A percentile compares a stretch with the other conserved stretches of the same genome.
Evolutionary conservation across 352 stramenopile species (phyloP).

Genomic region (Globisporangium barbulae): DNA sequence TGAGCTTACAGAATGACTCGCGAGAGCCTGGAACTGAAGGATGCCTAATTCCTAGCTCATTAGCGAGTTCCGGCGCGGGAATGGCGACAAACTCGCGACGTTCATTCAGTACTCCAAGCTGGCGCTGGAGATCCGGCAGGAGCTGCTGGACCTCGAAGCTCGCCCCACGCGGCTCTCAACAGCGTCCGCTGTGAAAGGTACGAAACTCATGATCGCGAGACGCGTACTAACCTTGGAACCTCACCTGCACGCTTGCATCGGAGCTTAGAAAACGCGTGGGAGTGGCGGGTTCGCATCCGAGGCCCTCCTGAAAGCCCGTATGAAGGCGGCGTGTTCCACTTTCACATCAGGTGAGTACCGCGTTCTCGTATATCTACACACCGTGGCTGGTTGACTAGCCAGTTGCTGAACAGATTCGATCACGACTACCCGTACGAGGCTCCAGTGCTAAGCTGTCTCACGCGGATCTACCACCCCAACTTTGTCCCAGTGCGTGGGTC

Average conservation of each 20-base stretch:
- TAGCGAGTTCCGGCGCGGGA: conserved; percentile 54
- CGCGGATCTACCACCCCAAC: not conserved
- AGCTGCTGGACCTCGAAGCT: not conserved
- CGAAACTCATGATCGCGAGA: too few relatives aligned
- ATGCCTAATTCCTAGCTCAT: conserved; percentile 36
- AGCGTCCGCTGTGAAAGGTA: not conserved
- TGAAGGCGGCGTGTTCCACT: not conserved
- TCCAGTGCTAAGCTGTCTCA: not conserved
- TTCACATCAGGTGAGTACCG: not conserved
- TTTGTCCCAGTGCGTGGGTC: not conserved
- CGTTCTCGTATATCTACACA: not conserved
- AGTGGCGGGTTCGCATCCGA: not conserved
- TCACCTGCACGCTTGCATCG: not conserved
- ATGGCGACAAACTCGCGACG: conserved; percentile 51
- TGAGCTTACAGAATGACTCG: not conserved
- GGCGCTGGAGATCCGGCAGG: conserved; percentile 20
- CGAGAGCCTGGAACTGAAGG: not conserved
- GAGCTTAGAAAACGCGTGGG: not conserved
- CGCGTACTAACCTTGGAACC: too few relatives aligned
- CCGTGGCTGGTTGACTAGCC: not conserved
- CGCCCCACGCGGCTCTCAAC: not conserved
- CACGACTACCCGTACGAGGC: not conserved
- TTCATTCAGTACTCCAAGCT: conserved; percentile 73
- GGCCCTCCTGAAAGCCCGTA: not conserved
- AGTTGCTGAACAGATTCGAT: not conserved